Evolutionary conservation across 2,329 filamentous ascomycete genomes (phyloP), one percentile per base, ranked within the genome.

Genomic region (Salinomyces thailandicus): DNA sequence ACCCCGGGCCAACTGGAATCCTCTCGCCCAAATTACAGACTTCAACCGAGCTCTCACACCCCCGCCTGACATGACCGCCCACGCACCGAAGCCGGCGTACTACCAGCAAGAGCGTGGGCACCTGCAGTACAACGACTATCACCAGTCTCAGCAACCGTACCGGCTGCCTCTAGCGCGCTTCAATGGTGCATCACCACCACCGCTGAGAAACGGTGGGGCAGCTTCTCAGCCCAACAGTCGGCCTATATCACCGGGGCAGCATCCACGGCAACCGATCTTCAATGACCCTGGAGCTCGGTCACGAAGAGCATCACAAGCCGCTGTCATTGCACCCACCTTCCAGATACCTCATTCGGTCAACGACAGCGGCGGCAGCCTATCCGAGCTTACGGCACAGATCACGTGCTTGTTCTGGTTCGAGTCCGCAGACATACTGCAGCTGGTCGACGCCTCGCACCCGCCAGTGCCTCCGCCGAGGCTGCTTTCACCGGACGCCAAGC

Each of bases 341-440:
- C 76, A 81, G 50, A 78, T 93, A 27, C 85, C 85, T 5, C 66
- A 69, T 30, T 79, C 83, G 24, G 85, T 93, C 54, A 85, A 79
- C 51, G 69, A 77, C 20, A 77, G 72, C 48, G 81, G 82, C 31
- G 83, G 84, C 5, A 87, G 75, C 53, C 59, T 94, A 47, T 73
- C 84, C 7, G 83, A 91, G 53, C 86, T 93, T 59, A 82, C 85
- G 35, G 84, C 85, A 2, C 52, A 94, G 84, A 84, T 96, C 61
- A 93, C 89, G 9, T 95, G 89, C 55, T 71, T 98, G 11, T 95
- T 96, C 64, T 96, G 91, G 89, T 96, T 96, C 57, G 87, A 96
- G 61, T 82, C 81, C 12, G 81, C 83, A 29, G 73, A 81, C n/a
- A 81, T 81, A 15, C 66, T 96, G 12, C 75, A 81, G 48, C 72